These are phyloP conservation scores for Paramecium sonneborni DNA, from an alignment of 73 alveolate genomes.

Conservation along the genomic window DNA sequence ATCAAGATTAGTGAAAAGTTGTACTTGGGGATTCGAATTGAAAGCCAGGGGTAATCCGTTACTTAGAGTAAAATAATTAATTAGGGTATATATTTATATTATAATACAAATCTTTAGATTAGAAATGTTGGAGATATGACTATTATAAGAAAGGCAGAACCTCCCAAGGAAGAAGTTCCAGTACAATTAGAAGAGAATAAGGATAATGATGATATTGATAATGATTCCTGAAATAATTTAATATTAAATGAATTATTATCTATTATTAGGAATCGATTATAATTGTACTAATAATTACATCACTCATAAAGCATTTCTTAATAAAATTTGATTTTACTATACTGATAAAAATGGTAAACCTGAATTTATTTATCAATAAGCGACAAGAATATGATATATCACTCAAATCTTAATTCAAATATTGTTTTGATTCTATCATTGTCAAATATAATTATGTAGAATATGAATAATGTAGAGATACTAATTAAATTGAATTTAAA, in stretches of 20 bases:
- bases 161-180: not conserved
- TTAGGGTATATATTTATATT: not conserved
- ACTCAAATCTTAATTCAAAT: not conserved
- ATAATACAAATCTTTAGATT: not conserved
- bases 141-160: slow-evolving; percentile 11
- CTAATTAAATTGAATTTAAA: not conserved
- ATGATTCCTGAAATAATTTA: not conserved
- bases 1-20: not conserved
- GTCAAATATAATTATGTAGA: not conserved
- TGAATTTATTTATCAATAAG: not conserved
- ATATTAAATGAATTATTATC: slow-evolving; percentile 17
- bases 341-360: not conserved
- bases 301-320: not conserved
- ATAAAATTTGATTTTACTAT: not conserved
- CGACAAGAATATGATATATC: not conserved
- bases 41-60: not conserved
- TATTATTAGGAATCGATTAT: not conserved
- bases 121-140: not conserved
- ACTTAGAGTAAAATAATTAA: not conserved
- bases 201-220: slow-evolving; percentile 19
- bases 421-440: not conserved
- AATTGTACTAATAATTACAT: not conserved
- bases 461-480: not conserved
- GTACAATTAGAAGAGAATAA: not conserved
- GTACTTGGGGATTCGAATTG: slow-evolving; percentile 43